These are phyloP conservation scores for Malus hybrid DNA, from an alignment of 331 rosid genomes.

Conservation along the genomic window DNA sequence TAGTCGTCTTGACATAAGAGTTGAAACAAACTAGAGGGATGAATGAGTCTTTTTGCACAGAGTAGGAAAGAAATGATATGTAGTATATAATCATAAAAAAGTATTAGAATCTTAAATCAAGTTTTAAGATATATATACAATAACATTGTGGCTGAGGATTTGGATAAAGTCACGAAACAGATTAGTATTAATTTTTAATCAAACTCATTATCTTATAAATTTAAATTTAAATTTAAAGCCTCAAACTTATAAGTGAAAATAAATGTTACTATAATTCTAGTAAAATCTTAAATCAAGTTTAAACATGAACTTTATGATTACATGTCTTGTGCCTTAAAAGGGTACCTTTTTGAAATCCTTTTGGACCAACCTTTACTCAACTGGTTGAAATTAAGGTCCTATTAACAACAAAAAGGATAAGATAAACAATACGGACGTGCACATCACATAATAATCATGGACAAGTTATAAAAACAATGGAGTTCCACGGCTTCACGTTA, in stretches of 20 bases:
- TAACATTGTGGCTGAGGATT: neutral
- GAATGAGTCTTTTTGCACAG: neutral
- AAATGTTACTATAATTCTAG: no score
- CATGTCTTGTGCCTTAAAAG: neutral
- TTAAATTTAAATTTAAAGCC: no score
- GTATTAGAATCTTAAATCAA: neutral
- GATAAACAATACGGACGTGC: neutral
- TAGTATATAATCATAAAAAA: neutral
- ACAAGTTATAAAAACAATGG: neutral
- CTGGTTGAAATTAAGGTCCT: neutral
- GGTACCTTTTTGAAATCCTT: neutral
- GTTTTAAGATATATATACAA: neutral
- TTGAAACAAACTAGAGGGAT: neutral
- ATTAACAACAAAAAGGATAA: neutral
- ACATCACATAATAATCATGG: neutral
- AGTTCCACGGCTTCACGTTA: conserved; percentile 22
- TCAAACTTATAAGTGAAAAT: no score
- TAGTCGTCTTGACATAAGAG: neutral
- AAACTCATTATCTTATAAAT: no score
- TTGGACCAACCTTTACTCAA: neutral
- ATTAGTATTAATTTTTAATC: no score
- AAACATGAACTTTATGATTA: neutral
- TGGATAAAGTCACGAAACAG: no score
- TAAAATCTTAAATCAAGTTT: neutral
- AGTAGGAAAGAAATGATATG: neutral